Evolutionary conservation across 371 early-diverging fungal genomes (phyloP).

Genomic region (Dichotomocladium elegans): DNA sequence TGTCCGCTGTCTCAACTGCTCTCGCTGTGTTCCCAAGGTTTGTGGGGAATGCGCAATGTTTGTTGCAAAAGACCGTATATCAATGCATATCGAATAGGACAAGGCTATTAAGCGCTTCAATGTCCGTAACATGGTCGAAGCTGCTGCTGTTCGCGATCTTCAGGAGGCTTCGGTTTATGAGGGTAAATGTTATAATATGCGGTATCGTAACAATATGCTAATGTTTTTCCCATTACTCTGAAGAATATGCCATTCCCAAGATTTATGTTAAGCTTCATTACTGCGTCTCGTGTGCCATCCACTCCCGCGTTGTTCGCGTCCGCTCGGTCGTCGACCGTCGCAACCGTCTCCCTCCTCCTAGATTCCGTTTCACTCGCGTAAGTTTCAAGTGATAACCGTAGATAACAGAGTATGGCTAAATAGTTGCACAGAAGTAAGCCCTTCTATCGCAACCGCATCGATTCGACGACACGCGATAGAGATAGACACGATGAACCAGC

Average conservation of each 20-base stretch:
- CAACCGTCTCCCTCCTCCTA: constrained; percentile 87
- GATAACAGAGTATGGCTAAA: no score
- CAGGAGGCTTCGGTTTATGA: constrained; percentile 92
- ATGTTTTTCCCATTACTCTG: neutral
- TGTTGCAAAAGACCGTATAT: no score
- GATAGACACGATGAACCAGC: no score
- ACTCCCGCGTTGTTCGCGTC: constrained; percentile 94
- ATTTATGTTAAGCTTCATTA: constrained; percentile 95
- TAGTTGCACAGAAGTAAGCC: no score
- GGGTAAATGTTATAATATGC: constrained; percentile 28
- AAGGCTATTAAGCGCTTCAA: constrained; percentile 98
- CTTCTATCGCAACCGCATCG: no score
- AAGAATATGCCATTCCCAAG: constrained; percentile 94
- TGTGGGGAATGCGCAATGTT: no score
- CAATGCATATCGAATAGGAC: no score
- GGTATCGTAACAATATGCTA: no score
- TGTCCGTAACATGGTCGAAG: constrained; percentile 96
- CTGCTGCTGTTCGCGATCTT: constrained; percentile 95
- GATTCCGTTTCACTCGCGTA: constrained; percentile 73
- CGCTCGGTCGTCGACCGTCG: constrained; percentile 87
- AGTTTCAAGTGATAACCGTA: no score
- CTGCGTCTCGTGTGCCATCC: constrained; percentile 98
- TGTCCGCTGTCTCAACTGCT: constrained; percentile 98
- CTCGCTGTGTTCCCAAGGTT: constrained; percentile 91
- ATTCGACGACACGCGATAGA: no score